A percentile compares a stretch with the other conserved stretches of the same genome.
phyloP scores from a whole-genome alignment of 805 yeast genomes.

The Kluyveromyces siamensis region DNA sequence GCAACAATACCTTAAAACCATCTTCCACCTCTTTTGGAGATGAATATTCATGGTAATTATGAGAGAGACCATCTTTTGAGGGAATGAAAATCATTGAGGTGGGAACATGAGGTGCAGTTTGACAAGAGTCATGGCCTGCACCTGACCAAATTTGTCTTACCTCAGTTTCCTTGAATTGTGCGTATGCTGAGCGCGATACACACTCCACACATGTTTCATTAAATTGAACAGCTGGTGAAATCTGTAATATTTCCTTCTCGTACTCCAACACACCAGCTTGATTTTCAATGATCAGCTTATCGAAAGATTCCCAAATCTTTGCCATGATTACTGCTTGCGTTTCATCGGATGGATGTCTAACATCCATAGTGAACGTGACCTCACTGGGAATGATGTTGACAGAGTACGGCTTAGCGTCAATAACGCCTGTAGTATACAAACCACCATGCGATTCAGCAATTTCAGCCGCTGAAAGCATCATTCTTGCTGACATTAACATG shows the following conservation, averaged over 20 bases:
- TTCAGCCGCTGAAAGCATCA: slow-evolving; percentile 48
- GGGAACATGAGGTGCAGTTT: slow-evolving; percentile 46
- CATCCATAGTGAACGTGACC: slow-evolving; percentile 52
- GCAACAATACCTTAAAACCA: slow-evolving; percentile 50
- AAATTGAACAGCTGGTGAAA: slow-evolving; percentile 51
- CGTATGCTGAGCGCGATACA: slow-evolving; percentile 44
- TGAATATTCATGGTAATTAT: slow-evolving; percentile 58
- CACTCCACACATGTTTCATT: slow-evolving; percentile 41
- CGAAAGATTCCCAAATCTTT: slow-evolving; percentile 33
- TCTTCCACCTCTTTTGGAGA: slow-evolving; percentile 55
- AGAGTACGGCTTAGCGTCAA: slow-evolving; percentile 49
- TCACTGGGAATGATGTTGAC: slow-evolving; percentile 61
- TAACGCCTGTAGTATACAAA: slow-evolving; percentile 48
- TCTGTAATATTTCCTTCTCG: slow-evolving; percentile 36
- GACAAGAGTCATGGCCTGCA: slow-evolving; percentile 69
- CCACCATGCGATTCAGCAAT: slow-evolving; percentile 46
- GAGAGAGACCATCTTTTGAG: slow-evolving; percentile 55
- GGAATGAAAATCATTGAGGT: slow-evolving; percentile 73
- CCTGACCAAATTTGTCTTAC: slow-evolving; percentile 48
- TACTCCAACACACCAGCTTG: slow-evolving; percentile 29
- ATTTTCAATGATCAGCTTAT: slow-evolving; percentile 27
- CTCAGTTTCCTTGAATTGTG: slow-evolving; percentile 37
- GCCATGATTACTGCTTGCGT: slow-evolving; percentile 29
- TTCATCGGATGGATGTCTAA: slow-evolving; percentile 46
- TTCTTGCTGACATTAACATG: slow-evolving; percentile 45